A percentile compares a stretch with the other conserved stretches of the same genome.
phyloP scores from a whole-genome alignment of 768 basidiomycete species.

The Roridomyces roridus region DNA sequence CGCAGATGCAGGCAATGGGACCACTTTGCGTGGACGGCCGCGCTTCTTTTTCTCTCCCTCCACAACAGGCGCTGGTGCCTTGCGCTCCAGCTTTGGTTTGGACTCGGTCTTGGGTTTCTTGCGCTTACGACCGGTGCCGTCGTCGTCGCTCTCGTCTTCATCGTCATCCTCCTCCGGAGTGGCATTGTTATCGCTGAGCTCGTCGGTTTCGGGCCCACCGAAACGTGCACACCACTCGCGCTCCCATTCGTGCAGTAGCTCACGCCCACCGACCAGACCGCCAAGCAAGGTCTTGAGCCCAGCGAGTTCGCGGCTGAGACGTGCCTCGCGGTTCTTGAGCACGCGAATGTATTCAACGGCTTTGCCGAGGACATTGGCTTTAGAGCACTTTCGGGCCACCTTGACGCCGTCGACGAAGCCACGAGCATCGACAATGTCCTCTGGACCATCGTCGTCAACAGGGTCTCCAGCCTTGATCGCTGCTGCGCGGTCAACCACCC shows the following conservation, averaged over 20 bases:
- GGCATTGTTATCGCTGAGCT: constrained; percentile 62
- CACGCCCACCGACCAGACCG: constrained; percentile 78
- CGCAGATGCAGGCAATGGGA: constrained; percentile 49
- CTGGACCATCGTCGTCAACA: constrained; percentile 40
- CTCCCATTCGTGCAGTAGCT: constrained; percentile 78
- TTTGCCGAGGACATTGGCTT: constrained; percentile 89
- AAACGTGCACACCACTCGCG: constrained; percentile 73
- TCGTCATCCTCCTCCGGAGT: constrained; percentile 61
- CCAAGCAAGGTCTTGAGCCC: constrained; percentile 73
- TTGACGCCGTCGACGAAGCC: constrained; percentile 94
- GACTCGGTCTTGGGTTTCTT: constrained; percentile 66
- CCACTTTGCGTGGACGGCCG: constrained; percentile 79
- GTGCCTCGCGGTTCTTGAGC: constrained; percentile 75
- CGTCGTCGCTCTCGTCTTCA: constrained; percentile 60
- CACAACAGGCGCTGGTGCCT: constrained; percentile 33
- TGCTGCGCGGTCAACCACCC: constrained; percentile 54
- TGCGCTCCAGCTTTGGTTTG: constrained; percentile 55
- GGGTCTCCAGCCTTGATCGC: constrained; percentile 37
- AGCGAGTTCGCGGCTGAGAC: constrained; percentile 76
- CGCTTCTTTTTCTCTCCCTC: constrained; percentile 79
- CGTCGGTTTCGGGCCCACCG: constrained; percentile 79
- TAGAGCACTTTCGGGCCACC: constrained; percentile 89
- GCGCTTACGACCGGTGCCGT: constrained; percentile 54
- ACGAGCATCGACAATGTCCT: constrained; percentile 76
- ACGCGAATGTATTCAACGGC: constrained; percentile 93